Conservation (phyloP, 257 asterid genomes). For the Agastache rugosa region DNA sequence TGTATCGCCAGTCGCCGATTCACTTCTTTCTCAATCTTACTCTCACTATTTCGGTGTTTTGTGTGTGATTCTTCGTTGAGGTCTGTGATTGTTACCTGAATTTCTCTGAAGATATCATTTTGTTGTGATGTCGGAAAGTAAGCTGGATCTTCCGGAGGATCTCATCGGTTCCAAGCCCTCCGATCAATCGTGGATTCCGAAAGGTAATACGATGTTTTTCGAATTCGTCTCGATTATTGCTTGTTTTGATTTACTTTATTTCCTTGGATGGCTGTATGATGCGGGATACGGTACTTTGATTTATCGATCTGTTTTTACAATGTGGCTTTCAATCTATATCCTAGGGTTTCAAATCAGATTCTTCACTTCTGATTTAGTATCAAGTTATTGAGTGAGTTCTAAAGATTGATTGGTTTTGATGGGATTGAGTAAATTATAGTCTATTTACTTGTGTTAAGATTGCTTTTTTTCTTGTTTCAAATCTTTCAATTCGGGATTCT, state of each 20-base stretch:
- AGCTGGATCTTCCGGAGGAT: constrained; percentile 82
- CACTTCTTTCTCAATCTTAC: constrained; percentile 33
- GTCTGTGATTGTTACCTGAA: constrained; percentile 29
- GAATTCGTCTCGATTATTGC: constrained; percentile 16
- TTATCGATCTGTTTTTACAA: constrained; percentile 48
- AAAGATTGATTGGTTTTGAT: constrained; percentile 22
- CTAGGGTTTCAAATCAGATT: constrained; percentile 63
- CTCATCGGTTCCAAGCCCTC: constrained; percentile 62
- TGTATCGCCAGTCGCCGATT: constrained; percentile 33
- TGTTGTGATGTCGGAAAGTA: constrained; percentile 70
- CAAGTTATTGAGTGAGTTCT: constrained; percentile 17
- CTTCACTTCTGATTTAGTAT: constrained; percentile 32
- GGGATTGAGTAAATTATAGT: constrained; percentile 14
- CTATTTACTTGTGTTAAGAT: not conserved
- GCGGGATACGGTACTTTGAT: constrained; percentile 36
- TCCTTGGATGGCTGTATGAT: constrained; percentile 32
- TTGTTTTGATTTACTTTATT: constrained; percentile 33
- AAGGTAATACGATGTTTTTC: constrained; percentile 54
- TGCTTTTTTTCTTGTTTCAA: not conserved
- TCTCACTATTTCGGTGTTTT: constrained; percentile 32
- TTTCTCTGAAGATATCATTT: constrained; percentile 36
- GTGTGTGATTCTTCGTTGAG: constrained; percentile 34
- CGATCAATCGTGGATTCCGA: constrained; percentile 79
- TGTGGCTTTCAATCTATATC: constrained; percentile 34
- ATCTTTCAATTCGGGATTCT: constrained; percentile 6